phyloP scores from a whole-genome alignment of 441 rosid species.

The Metrosideros polymorpha region DNA sequence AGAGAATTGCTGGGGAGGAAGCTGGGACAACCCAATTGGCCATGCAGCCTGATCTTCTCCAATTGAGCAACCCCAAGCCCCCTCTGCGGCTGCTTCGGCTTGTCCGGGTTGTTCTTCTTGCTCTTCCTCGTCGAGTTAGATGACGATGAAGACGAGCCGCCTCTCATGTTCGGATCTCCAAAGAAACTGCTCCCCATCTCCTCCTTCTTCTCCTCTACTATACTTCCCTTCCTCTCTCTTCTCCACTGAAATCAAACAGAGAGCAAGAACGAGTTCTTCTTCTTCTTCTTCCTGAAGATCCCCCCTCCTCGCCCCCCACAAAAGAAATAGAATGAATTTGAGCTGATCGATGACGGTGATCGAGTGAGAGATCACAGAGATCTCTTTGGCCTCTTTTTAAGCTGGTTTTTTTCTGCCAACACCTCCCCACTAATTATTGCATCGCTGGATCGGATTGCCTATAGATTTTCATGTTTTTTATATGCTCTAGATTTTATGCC shows the following conservation, averaged over 20 bases:
- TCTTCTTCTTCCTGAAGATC: background rate
- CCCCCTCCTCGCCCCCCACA: background rate
- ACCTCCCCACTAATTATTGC: conserved; percentile 46
- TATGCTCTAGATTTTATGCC: conserved; percentile 55
- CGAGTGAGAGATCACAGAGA: conserved; percentile 33
- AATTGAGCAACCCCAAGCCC: conserved; percentile 99
- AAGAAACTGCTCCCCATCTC: conserved; percentile 60
- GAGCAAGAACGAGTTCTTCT: background rate
- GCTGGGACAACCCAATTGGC: conserved; percentile 41
- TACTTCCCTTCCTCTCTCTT: background rate
- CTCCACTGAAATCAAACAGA: background rate
- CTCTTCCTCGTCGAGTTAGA: conserved; percentile 47
- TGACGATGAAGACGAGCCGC: conserved; percentile 33
- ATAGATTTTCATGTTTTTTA: conserved; percentile 39
- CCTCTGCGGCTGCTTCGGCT: conserved; percentile 97
- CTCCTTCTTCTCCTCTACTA: background rate
- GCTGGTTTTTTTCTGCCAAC: conserved; percentile 7
- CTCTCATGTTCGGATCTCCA: conserved; percentile 66
- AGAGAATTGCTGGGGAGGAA: conserved; percentile 1
- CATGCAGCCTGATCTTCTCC: conserved; percentile 90
- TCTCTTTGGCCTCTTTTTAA: conserved; percentile 29
- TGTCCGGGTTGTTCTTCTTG: conserved; percentile 67
- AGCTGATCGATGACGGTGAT: conserved; percentile 18
- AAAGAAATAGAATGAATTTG: background rate
- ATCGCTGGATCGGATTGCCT: conserved; percentile 85